These are phyloP conservation scores for Phytophthora idaei DNA, from an alignment of 352 stramenopile species.

Conservation along the genomic window DNA sequence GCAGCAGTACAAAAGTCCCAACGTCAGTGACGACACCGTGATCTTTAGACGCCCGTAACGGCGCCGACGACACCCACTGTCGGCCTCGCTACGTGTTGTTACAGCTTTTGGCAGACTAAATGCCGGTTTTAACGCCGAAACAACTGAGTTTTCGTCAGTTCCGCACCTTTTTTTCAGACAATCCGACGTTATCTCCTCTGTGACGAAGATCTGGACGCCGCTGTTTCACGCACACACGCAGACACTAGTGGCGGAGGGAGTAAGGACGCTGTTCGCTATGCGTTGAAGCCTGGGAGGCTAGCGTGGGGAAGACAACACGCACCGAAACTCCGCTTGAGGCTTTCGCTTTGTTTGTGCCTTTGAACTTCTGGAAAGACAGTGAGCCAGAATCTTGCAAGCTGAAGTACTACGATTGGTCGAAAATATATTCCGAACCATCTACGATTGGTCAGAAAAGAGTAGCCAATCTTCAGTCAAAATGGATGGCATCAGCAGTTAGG, in stretches of 20 bases:
- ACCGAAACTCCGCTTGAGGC: conserved; percentile 18
- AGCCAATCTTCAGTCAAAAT: conserved; percentile 12
- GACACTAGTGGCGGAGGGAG: conserved; percentile 10
- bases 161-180: conserved; percentile 25
- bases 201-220: conserved; percentile 13
- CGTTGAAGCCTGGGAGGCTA: background rate
- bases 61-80: background rate
- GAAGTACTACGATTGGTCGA: conserved; percentile 17
- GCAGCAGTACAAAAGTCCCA: conserved; percentile 1
- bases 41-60: background rate
- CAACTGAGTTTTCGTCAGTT: conserved; percentile 3
- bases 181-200: conserved; percentile 15
- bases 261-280: background rate
- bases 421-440: background rate
- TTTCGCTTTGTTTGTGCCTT: conserved; percentile 36
- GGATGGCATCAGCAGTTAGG: conserved; percentile 20
- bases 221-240: conserved; percentile 29
- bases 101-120: background rate
- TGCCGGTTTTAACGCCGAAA: background rate
- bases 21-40: conserved; percentile 1
- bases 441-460: conserved; percentile 17
- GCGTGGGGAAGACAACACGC: conserved; percentile 7
- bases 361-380: conserved; percentile 23
- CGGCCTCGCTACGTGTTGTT: background rate
- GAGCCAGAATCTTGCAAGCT: conserved; percentile 29